Base-by-base conservation (phyloP, 225 moss, liverwort and hornwort species). In the Anthoceros angustus region DNA sequence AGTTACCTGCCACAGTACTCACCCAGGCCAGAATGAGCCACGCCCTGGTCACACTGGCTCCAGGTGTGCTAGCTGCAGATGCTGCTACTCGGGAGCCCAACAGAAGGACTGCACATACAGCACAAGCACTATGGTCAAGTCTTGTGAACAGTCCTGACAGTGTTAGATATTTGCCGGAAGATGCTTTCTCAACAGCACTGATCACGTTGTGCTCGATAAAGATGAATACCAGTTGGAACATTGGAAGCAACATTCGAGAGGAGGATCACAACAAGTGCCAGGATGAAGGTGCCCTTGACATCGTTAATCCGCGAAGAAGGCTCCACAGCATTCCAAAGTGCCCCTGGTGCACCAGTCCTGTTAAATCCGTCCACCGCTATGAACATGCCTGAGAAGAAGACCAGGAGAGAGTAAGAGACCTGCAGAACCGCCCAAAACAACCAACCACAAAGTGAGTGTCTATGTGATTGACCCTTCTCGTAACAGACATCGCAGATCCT, bases 21-120 rank as follows among this genome's bases (percentile, higher is more conserved):
- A 95, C 94, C 94, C 91, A 95, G n/a, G 90, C 86, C 40, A 95
- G 65, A 12, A 91, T 80, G 66, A 95, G 43, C 94, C 94, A 95
- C 11, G 86, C 94, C 71, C 82, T 91, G 0, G 67, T 82, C 41
- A 86, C 71, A 70, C 83, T 91, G 38, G 76, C 68, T 72, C 89
- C 88, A 20, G 46, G 24, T 9, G 74, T 70, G 4, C n/a, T 25
- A 14, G 68, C 78, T 65, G 91, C 85, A 40, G 94, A 90, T 62
- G 76, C 70, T 70, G 94, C 94, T 50, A 95, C 79, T 67, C 75
- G 78, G 21, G 73, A 46, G 8, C 94, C 94, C 63, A 95, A 61
- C 50, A 95, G 42, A 67, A 95, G 72, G 43, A 95, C 94, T 95
- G 80, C 55, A 70, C 42, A 69, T 25, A 24, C 26, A 39, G 20